Conservation (phyloP, 257 asterid species). For the Eucommia ulmoides region DNA sequence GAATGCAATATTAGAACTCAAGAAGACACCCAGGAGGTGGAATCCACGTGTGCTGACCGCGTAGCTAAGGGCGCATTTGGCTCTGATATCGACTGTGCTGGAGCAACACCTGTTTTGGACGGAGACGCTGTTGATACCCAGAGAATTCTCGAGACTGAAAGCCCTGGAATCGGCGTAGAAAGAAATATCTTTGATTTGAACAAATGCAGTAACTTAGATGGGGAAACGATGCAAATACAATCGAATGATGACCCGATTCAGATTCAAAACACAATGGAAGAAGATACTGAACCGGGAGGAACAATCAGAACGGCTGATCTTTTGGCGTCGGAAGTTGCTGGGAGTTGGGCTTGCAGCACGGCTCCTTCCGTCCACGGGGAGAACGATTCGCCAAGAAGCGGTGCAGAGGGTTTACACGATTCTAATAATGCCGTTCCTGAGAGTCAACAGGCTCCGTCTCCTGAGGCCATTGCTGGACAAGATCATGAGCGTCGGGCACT, state of each 20-base stretch:
- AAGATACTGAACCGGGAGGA: conserved; percentile 63
- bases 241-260: conserved; percentile 15
- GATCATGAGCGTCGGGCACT: conserved; percentile 44
- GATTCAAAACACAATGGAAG: conserved; percentile 24
- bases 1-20: conserved; percentile 52
- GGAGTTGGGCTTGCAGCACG: conserved; percentile 93
- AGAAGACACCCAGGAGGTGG: conserved; percentile 84
- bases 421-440: conserved; percentile 53
- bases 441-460: conserved; percentile 36
- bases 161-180: conserved; percentile 26
- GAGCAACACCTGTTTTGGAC: conserved; percentile 25
- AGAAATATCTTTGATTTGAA: conserved; percentile 34
- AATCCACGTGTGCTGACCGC: conserved; percentile 30
- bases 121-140: conserved; percentile 53
- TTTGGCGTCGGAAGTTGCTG: conserved; percentile 76
- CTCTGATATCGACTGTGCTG: conserved; percentile 56
- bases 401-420: conserved; percentile 29
- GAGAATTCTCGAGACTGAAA: conserved; percentile 51
- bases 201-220: conserved; percentile 19
- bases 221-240: conserved; percentile 37
- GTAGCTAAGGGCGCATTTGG: conserved; percentile 64
- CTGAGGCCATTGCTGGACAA: conserved; percentile 22
- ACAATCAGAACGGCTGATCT: conserved; percentile 63
- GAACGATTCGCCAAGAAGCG: conserved; percentile 42
- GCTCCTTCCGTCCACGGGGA: conserved; percentile 83